These are phyloP conservation scores for Barbarea vulgaris DNA, from an alignment of 345 rosid genomes.

Conservation along the genomic window DNA sequence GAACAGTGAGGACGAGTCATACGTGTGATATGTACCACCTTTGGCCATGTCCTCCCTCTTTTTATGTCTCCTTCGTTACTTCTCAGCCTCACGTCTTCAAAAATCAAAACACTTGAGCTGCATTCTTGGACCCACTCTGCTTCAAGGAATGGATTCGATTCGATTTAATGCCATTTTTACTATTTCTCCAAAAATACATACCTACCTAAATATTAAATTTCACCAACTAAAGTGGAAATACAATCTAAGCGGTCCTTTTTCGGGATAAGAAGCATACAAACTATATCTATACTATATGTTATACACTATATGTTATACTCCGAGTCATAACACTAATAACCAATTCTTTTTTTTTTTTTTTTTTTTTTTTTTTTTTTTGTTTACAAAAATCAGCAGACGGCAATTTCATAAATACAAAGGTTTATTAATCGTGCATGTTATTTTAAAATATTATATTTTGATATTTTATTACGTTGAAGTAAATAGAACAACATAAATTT, in stretches of 20 bases:
- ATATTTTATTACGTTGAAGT: neutral
- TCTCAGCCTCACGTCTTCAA: constrained; percentile 30
- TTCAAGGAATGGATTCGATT: constrained; percentile 28
- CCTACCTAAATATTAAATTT: neutral
- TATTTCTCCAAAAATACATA: constrained; percentile 14
- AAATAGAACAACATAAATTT: neutral
- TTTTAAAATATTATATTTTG: neutral
- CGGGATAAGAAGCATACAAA: neutral
- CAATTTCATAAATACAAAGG: neutral
- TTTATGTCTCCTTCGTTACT: constrained; percentile 25
- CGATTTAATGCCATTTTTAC: constrained; percentile 5
- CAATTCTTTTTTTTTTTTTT: too few species aligned
- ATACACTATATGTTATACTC: neutral
- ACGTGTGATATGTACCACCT: constrained; percentile 41
- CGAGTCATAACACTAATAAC: neutral
- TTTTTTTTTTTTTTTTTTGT: too few species aligned
- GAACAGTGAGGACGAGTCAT: constrained; percentile 26
- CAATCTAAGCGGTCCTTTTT: neutral
- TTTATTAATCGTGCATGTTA: neutral
- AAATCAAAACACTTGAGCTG: constrained; percentile 35
- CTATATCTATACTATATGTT: too few species aligned
- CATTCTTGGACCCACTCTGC: constrained; percentile 35
- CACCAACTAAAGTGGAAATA: constrained; percentile 11
- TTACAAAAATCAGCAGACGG: neutral
- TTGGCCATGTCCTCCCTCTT: constrained; percentile 33